Conservation (phyloP, 2,329 filamentous ascomycete species). For the Pseudodiploospora longispora region DNA sequence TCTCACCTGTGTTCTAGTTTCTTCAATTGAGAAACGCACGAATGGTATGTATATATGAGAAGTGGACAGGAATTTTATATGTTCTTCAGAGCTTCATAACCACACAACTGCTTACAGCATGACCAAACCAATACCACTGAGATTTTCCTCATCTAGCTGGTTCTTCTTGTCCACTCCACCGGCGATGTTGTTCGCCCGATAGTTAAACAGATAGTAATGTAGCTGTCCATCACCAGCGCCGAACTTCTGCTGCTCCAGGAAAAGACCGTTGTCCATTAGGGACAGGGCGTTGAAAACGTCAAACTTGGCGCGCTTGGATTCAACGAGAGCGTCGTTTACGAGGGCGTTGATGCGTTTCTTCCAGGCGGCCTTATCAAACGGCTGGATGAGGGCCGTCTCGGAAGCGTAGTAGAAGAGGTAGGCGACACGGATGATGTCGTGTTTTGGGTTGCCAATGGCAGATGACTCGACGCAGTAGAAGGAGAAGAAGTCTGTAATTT, state of each 20-base stretch:
- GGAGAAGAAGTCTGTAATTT: conserved; percentile 93
- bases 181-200: conserved; percentile 74
- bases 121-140: conserved; percentile 85
- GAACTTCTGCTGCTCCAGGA: conserved; percentile 90
- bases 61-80: too few species aligned
- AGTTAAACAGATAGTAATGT: conserved; percentile 98
- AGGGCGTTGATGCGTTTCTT: conserved; percentile 75
- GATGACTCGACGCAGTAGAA: conserved; percentile 95
- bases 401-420: conserved; percentile 97
- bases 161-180: conserved; percentile 80
- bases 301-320: conserved; percentile 76
- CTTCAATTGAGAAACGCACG: too few species aligned
- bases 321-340: conserved; percentile 75
- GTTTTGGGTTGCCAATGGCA: conserved; percentile 73
- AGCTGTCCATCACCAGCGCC: conserved; percentile 89
- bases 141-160: conserved; percentile 63
- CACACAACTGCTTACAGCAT: conserved; percentile 43
- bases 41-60: too few species aligned
- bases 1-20: too few species aligned
- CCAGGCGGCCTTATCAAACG: conserved; percentile 48
- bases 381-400: conserved; percentile 60
- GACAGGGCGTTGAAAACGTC: conserved; percentile 97
- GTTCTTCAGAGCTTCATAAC: too few species aligned
- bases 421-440: conserved; percentile 75
- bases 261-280: conserved; percentile 86